Percentiles rank a stretch among this genome's conserved stretches.
Conservation (phyloP, 108 stramenopile species). For the Fragilaria crotonensis region DNA sequence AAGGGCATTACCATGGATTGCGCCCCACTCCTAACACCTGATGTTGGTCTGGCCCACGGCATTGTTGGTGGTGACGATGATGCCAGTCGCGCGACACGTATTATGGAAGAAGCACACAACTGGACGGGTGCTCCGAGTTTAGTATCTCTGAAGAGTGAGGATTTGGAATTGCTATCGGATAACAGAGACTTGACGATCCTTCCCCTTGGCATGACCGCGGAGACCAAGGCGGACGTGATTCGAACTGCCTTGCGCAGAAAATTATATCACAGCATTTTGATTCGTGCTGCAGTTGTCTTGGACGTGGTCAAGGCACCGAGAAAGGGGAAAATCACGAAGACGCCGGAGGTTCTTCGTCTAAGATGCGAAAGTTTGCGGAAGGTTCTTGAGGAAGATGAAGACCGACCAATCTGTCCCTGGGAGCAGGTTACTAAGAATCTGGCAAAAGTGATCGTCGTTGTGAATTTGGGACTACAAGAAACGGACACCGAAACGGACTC, state of each 20-base stretch:
- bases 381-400: constrained; percentile 15
- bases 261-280: constrained; percentile 54
- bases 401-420: background rate
- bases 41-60: constrained; percentile 47
- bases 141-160: constrained; percentile 21
- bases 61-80: constrained; percentile 62
- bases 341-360: constrained; percentile 31
- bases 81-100: constrained; percentile 39
- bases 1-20: constrained; percentile 66
- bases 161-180: constrained; percentile 23
- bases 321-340: constrained; percentile 67
- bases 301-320: constrained; percentile 60
- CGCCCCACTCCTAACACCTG: constrained; percentile 42
- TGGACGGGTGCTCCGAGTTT: constrained; percentile 50
- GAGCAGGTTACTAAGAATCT: constrained; percentile 9
- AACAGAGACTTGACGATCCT: constrained; percentile 67
- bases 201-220: constrained; percentile 30
- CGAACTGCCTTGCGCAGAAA: constrained; percentile 39
- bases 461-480: constrained; percentile 32
- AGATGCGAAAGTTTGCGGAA: constrained; percentile 43
- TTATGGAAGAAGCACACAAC: constrained; percentile 46
- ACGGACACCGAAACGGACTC: constrained; percentile 21
- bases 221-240: constrained; percentile 21
- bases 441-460: constrained; percentile 13
- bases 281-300: constrained; percentile 49